These are phyloP conservation scores for Claviceps maximensis DNA, from an alignment of 2,329 filamentous ascomycete species.

Conservation along the genomic window DNA sequence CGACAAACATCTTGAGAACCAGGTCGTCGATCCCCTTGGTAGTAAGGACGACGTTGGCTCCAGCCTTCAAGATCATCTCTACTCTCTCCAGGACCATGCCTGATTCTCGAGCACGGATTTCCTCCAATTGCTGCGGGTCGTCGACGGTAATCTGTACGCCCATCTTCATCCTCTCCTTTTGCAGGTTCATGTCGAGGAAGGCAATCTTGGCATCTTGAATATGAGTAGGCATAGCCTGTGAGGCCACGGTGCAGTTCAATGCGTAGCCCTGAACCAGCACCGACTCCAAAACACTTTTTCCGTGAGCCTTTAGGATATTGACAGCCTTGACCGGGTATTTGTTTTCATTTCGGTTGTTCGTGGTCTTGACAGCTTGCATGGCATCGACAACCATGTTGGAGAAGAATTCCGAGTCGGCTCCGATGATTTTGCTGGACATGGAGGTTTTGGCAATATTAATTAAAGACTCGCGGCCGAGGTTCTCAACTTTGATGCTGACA, in stretches of 20 bases:
- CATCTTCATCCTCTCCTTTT: constrained; percentile 98
- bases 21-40: constrained; percentile 98
- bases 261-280: constrained; percentile 91
- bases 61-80: constrained; percentile 94
- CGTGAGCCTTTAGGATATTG: constrained; percentile 96
- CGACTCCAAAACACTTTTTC: constrained; percentile 81
- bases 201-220: constrained; percentile 94
- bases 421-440: constrained; percentile 99
- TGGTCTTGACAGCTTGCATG: constrained; percentile 87
- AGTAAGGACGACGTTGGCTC: constrained; percentile 89
- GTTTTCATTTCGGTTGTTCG: constrained; percentile 76
- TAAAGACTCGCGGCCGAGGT: constrained; percentile 77
- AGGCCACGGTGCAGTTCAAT: constrained; percentile 95
- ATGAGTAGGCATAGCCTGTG: constrained; percentile 91
- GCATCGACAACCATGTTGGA: constrained; percentile 94
- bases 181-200: constrained; percentile 91
- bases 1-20: constrained; percentile 85
- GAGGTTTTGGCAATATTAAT: constrained; percentile 95
- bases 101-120: constrained; percentile 85
- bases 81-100: constrained; percentile 89
- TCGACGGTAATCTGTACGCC: constrained; percentile 98
- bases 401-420: constrained; percentile 91
- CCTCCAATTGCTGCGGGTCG: constrained; percentile 91
- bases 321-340: constrained; percentile 99
- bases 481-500: constrained; percentile 89